Evolutionary conservation across 2,329 filamentous ascomycete species (phyloP).

Genomic region (Cryphonectria nitschkei): DNA sequence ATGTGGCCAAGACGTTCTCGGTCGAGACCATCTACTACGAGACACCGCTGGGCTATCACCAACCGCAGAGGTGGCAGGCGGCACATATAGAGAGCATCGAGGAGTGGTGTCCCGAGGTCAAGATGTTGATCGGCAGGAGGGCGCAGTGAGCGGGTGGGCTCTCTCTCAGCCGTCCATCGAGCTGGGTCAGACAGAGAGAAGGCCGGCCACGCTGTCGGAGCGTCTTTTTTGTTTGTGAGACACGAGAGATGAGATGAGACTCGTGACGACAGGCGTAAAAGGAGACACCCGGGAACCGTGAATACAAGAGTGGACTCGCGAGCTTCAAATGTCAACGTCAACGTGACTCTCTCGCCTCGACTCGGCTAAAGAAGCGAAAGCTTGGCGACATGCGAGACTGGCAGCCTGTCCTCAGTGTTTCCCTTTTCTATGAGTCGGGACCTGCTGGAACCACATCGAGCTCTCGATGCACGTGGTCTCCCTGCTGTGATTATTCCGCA

Average conservation of each 20-base stretch:
- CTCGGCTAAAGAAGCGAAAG: conserved; percentile 5
- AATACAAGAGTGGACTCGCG: neutral
- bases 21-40: conserved; percentile 39
- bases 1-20: conserved; percentile 35
- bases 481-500: neutral
- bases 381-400: conserved; percentile 2
- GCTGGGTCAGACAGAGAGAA: neutral
- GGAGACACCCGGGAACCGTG: neutral
- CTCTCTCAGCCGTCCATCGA: neutral
- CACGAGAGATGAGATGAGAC: neutral
- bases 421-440: neutral
- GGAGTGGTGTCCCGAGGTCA: conserved; percentile 30
- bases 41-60: conserved; percentile 37
- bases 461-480: neutral
- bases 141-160: conserved; percentile 8
- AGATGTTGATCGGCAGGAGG: conserved; percentile 29
- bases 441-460: neutral
- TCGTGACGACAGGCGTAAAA: neutral
- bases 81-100: conserved; percentile 22
- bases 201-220: neutral
- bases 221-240: neutral
- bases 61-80: conserved; percentile 30
- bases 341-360: neutral
- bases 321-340: neutral
- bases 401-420: neutral